A percentile compares a stretch with the other conserved stretches of the same genome.
phyloP scores from a whole-genome alignment of 306 rosid species.

The Sesbania bispinosa region DNA sequence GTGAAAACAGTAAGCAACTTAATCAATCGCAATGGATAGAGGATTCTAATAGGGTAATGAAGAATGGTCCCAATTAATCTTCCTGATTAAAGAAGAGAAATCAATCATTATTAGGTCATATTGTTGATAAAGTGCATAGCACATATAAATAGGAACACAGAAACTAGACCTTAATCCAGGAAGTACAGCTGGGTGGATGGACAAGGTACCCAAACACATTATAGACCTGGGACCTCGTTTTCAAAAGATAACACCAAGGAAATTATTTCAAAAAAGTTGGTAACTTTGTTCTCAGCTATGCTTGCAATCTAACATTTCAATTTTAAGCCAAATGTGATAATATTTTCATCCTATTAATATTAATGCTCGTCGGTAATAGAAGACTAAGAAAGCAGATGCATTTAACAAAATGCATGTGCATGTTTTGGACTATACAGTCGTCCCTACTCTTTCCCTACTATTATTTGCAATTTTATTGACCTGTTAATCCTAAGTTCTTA shows the following conservation, averaged over 20 bases:
- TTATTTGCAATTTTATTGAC: too few relatives aligned
- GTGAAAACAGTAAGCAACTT: conserved; percentile 6
- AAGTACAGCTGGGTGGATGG: conserved; percentile 35
- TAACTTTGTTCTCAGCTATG: conserved; percentile 30
- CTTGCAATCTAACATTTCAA: conserved; percentile 5
- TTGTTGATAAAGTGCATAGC: conserved; percentile 20
- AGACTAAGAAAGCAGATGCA: too few relatives aligned
- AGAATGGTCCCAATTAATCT: conserved; percentile 32
- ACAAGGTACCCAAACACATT: conserved; percentile 21
- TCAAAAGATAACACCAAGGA: background rate
- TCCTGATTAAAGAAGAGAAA: conserved; percentile 12
- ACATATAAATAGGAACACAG: conserved; percentile 10
- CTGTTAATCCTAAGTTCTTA: too few relatives aligned
- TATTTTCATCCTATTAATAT: too few relatives aligned
- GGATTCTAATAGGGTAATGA: conserved; percentile 20
- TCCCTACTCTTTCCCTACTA: too few relatives aligned
- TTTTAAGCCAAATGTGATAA: conserved; percentile 22
- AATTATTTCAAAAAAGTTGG: conserved; percentile 12
- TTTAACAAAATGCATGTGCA: too few relatives aligned
- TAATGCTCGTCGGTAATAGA: too few relatives aligned
- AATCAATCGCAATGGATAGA: conserved; percentile 17
- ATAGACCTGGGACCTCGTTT: conserved; percentile 33
- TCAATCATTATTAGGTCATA: conserved; percentile 19
- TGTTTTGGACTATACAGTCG: too few relatives aligned
- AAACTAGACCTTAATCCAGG: conserved; percentile 26